These are phyloP conservation scores for Acacia concinna DNA, from an alignment of 331 rosid genomes.

Conservation along the genomic window DNA sequence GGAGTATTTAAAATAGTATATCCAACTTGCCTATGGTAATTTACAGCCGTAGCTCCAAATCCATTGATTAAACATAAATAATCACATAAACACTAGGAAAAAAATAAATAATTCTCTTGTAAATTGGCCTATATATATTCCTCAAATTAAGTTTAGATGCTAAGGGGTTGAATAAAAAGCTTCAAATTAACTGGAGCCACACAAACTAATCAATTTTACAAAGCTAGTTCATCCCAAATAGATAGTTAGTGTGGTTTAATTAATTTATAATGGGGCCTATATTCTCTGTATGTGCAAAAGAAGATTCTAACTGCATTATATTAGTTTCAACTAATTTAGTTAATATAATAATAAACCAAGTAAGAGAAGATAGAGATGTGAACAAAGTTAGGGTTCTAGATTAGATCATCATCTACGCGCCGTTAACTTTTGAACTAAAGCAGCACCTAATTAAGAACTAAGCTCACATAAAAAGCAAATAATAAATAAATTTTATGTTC, in stretches of 20 bases:
- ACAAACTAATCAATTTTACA: not conserved
- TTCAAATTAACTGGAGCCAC: not conserved
- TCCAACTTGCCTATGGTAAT: not conserved
- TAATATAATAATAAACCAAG: not conserved
- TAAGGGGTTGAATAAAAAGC: not conserved
- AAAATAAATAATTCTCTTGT: not conserved
- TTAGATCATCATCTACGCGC: constrained; percentile 15
- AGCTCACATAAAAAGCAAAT: not conserved
- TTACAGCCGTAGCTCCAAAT: not conserved
- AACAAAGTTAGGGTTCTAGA: not conserved
- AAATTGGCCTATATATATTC: not conserved
- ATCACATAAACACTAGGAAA: not conserved
- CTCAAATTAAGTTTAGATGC: not conserved
- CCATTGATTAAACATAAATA: not conserved
- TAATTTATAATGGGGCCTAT: not conserved
- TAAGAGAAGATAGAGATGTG: not conserved
- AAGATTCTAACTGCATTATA: not conserved
- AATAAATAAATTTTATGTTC: not conserved
- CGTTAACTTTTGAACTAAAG: not conserved
- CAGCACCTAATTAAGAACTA: not conserved
- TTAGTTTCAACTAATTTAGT: not conserved
- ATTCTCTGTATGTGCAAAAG: not conserved
- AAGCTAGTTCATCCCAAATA: not conserved
- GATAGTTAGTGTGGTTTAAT: not conserved
- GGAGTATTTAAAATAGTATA: not conserved